Evolutionary conservation across 441 rosid species (phyloP), one percentile per base, ranked within the genome.

Genomic region (Gossypium schwendimanii): DNA sequence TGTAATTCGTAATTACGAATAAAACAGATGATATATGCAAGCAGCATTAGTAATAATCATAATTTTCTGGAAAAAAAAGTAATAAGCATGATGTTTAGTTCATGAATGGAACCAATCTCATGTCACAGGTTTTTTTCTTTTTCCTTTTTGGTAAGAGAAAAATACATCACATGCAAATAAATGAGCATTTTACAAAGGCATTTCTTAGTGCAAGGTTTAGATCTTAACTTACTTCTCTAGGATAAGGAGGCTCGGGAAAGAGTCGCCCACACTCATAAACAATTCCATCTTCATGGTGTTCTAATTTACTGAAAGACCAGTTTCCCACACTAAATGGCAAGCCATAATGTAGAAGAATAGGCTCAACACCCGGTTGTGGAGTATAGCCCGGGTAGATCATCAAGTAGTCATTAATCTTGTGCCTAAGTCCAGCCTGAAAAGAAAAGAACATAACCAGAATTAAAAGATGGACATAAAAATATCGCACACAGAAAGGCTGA

Each of bases 181-280:
- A 45, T 44, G 15, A 23, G 57, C 70, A 47, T 31, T 28, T 23
- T 10, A 23, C 21, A 54, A 24, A 73, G 72, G 24, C 55, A n/a
- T 62, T 49, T 39, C 52, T 14, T 15, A 59, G 28, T 28, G 60
- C n/a, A 69, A 60, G 47, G 54, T 69, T 45, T 57, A 20, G 49
- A 45, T 20, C 20, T 73, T 76, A 73, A 69, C 69, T 54, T 83
- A 95, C 98, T 93, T 93, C 95, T 86, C 91, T 86, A 60, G 98
- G 99, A 81, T 87, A 91, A 54, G 98, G 99, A 84, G 98, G 99
- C 79, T 95, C 98, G n/a, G 97, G 95, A 81, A 95, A 93, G 63
- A 91, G 93, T 72, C 85, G 88, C 73, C 83, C 87, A 73, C 99
- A 95, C 58, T 88, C 90, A 76, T 95, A 90, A 63, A 90, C 98